Evolutionary conservation across 1,284 basidiomycete genomes (phyloP), one percentile per base, ranked within the genome.

Genomic region (Ceratobasidium sp.): DNA sequence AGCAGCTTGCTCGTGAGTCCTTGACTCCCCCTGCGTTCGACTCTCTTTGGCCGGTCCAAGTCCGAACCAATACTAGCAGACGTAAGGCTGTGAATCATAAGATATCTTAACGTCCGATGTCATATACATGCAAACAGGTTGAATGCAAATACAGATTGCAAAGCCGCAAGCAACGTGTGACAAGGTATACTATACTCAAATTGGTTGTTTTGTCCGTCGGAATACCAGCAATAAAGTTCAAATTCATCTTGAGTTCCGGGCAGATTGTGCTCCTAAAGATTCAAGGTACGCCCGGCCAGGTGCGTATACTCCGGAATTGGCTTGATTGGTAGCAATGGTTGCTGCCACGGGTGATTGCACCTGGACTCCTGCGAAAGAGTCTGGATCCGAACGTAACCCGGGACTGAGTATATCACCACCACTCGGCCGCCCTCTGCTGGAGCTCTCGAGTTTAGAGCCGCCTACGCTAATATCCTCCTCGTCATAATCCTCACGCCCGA

Each of bases 251-350:
- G 9, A 64, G n/a, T 38, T 13, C 48, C 48, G 3, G 26, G 66
- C 26, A 1, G 33, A n/a, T 28, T 12, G 66, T 23, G 13, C n/a
- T 44, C 44, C 57, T 38, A 75, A 20, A n/a, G 73, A 75, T 23
- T 75, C 73, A 26, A 75, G 52, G 40, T 75, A 75, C 10, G 44
- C 73, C 23, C 73, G 28, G 12, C 73, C 73, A 0, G 73, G 73
- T 42, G 48, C 13, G 20, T 54, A 38, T 33, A 26, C 28, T 54
- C 54, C 66, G 20, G 66, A n/a, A n/a, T n/a, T 50, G 40, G 48
- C 12, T 38, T 40, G 48, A n/a, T n/a, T 38, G 20, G 40, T 7
- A 13, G 7, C 46, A 4, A 33, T 28, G 17, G 12, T 52, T 68
- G 33, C 13, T 4, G 20, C 17, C 28, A 15, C 20, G 10, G 48